Percentiles rank a stretch among this genome's conserved stretches.
Conservation (phyloP, 108 stramenopile species). For the Schizochytrium sp. region DNA sequence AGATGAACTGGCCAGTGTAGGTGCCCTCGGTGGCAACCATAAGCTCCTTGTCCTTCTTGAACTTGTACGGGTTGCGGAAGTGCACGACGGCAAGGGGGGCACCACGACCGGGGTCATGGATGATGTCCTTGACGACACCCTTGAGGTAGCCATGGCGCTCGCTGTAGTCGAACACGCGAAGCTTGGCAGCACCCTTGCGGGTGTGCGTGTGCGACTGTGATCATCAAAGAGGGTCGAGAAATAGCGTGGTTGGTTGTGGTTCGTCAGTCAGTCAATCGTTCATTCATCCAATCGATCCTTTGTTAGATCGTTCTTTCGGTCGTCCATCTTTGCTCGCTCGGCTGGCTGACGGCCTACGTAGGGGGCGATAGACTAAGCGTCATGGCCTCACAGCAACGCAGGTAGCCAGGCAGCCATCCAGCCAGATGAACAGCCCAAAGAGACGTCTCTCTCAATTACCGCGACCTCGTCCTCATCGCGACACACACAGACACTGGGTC, state of each 20-base stretch:
- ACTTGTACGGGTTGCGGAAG: constrained; percentile 95
- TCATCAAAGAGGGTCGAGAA: background rate
- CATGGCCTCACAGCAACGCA: too few species aligned
- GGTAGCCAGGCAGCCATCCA: too few species aligned
- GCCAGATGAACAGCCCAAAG: too few species aligned
- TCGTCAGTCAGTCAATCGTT: background rate
- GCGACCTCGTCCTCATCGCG: too few species aligned
- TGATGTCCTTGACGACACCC: constrained; percentile 95
- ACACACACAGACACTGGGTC: too few species aligned
- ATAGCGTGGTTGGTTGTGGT: too few species aligned
- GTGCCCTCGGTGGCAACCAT: constrained; percentile 95
- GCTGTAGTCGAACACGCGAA: constrained; percentile 87
- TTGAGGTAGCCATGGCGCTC: constrained; percentile 93
- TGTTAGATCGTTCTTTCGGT: too few species aligned
- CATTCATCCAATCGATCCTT: background rate
- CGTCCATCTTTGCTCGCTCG: too few species aligned
- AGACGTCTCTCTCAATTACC: too few species aligned
- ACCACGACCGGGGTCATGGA: constrained; percentile 96
- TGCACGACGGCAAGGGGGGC: constrained; percentile 95
- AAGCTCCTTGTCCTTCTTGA: constrained; percentile 84
- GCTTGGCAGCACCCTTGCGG: constrained; percentile 96
- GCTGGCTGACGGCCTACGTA: too few species aligned
- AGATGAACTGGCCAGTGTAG: constrained; percentile 98
- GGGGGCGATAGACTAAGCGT: too few species aligned
- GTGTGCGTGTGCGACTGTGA: constrained; percentile 72